phyloP scores from a whole-genome alignment of 1,139 yeast species.

The Spathaspora jeffriesii region DNA sequence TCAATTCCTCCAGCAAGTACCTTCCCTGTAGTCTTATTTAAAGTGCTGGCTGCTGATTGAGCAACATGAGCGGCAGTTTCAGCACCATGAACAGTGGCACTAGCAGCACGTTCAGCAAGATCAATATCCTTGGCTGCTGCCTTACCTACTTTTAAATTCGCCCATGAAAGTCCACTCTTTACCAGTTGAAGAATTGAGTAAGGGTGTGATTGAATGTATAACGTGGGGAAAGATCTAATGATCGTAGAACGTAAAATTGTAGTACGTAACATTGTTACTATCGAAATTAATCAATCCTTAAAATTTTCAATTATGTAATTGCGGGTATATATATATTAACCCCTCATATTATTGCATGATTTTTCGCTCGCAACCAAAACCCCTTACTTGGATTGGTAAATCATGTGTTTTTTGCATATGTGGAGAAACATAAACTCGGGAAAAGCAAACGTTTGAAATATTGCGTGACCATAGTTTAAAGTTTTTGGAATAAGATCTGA shows the following conservation, averaged over 20 bases:
- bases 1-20: slow-evolving; percentile 30
- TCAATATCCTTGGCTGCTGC: slow-evolving; percentile 7
- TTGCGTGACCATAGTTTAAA: not conserved
- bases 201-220: slow-evolving; percentile 7
- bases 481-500: not conserved
- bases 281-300: not conserved
- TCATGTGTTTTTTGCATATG: slow-evolving; percentile 2
- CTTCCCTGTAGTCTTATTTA: slow-evolving; percentile 27
- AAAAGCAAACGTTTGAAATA: slow-evolving; percentile 1
- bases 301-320: not conserved
- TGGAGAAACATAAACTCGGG: not conserved
- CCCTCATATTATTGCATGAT: slow-evolving; percentile 1
- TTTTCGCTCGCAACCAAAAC: not conserved
- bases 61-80: slow-evolving; percentile 18
- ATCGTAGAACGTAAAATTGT: slow-evolving; percentile 7
- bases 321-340: not conserved
- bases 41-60: slow-evolving; percentile 14
- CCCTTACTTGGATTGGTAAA: not conserved
- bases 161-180: slow-evolving; percentile 33
- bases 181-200: slow-evolving; percentile 35
- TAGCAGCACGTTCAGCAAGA: slow-evolving; percentile 10
- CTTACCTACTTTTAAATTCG: slow-evolving; percentile 19
- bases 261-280: slow-evolving; percentile 7
- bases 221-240: slow-evolving; percentile 2
- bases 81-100: slow-evolving; percentile 26